Evolutionary conservation across 2,329 filamentous ascomycete genomes (phyloP), one percentile per base, ranked within the genome.

Genomic region (Penicillium vulpinum): DNA sequence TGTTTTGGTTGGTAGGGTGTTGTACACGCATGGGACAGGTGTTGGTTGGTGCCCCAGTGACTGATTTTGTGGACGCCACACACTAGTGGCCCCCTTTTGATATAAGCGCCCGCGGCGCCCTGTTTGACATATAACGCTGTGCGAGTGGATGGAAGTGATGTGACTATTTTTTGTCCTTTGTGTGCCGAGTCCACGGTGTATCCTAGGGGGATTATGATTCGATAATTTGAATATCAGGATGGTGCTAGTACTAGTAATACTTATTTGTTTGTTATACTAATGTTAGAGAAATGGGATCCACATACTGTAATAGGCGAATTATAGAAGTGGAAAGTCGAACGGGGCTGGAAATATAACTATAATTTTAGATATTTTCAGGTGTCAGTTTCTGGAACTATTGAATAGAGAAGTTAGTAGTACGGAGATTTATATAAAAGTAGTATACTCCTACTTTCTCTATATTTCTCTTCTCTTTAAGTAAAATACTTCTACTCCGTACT

Each of bases 51-150:
- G 31, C 31, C 31, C 31, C 1, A 15, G 31, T 31, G 29, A 35
- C 15, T 35, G n/a, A 16, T 35, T 26, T 33, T 28, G 13, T 39
- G 45, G 29, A 26, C 43, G 50, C 40, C 44, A 45, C 36, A 35
- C 11, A 31, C 21, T 39, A 46, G 41, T 51, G 38, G 39, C 48
- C 58, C 58, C 51, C 51, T 49, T 33, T 22, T 36, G 40, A 44
- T 53, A 58, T 65, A 65, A 65, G 63, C 63, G 62, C 60, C 49
- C 39, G 43, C 47, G 22, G 54, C 58, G 58, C 60, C 60, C 45
- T 56, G 55, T 62, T 64, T 57, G 57, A 59, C 53, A 41, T 54
- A 44, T 50, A 51, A 50, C 52, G 52, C 52, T 28, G 28, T 39
- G 9, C 24, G 51, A 49, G 41, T 48, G 45, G 46, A 51, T 22